A percentile compares a stretch with the other conserved stretches of the same genome.
These are phyloP conservation scores for Suillus lakei DNA, from an alignment of 768 basidiomycete species.

Conservation along the genomic window DNA sequence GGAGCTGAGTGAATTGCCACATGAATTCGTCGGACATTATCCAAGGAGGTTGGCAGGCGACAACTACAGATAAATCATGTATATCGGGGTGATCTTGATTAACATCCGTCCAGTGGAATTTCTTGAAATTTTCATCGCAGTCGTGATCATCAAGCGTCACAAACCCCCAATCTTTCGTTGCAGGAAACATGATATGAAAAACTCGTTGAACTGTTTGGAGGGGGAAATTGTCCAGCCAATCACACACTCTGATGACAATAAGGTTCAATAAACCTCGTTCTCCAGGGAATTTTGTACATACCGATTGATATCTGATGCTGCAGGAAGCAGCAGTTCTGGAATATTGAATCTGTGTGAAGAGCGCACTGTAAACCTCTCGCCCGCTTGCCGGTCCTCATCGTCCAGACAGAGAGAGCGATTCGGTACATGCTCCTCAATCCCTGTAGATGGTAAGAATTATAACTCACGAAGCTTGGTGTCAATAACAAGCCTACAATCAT, in stretches of 20 bases:
- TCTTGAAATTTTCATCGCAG: slow-evolving; percentile 47
- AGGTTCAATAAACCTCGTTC: slow-evolving; percentile 1
- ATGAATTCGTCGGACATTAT: slow-evolving; percentile 58
- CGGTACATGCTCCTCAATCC: slow-evolving; percentile 34
- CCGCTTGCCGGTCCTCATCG: slow-evolving; percentile 30
- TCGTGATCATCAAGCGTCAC: slow-evolving; percentile 37
- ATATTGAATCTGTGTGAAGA: slow-evolving; percentile 35
- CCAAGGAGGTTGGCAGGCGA: slow-evolving; percentile 68
- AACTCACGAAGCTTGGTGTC: neutral
- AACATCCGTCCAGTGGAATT: slow-evolving; percentile 48
- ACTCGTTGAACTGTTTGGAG: slow-evolving; percentile 39
- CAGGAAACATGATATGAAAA: slow-evolving; percentile 50
- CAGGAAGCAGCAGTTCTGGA: slow-evolving; percentile 27
- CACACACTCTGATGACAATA: slow-evolving; percentile 26
- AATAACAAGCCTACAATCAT: slow-evolving; percentile 26
- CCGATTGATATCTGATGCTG: slow-evolving; percentile 39
- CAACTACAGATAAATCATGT: slow-evolving; percentile 43
- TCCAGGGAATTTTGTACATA: slow-evolving; percentile 12
- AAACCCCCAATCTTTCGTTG: slow-evolving; percentile 49
- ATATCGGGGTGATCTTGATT: slow-evolving; percentile 28
- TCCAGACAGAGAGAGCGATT: slow-evolving; percentile 29
- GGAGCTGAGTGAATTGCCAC: slow-evolving; percentile 52
- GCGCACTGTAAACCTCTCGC: slow-evolving; percentile 37
- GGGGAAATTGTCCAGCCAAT: slow-evolving; percentile 39
- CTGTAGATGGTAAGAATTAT: slow-evolving; percentile 18